These are phyloP conservation scores for Pyronema domesticum DNA, from an alignment of 495 filamentous ascomycete genomes.

Conservation along the genomic window DNA sequence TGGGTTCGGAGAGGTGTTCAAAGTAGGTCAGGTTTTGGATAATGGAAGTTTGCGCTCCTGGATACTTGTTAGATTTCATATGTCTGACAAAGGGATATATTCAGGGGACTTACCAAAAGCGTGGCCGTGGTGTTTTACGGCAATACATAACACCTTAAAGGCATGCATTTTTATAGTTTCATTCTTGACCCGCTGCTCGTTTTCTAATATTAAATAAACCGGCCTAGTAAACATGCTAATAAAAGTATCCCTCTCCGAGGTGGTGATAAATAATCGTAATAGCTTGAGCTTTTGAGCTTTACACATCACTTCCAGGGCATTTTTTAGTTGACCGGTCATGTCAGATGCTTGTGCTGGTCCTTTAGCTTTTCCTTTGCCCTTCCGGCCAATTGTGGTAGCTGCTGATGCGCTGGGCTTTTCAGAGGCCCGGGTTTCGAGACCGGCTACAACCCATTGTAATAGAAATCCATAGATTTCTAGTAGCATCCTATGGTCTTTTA, in stretches of 20 bases:
- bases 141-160: conserved; percentile 91
- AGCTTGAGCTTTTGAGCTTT: conserved; percentile 89
- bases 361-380: conserved; percentile 60
- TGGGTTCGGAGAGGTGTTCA: conserved; percentile 91
- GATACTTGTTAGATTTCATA: not conserved
- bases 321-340: conserved; percentile 69
- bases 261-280: conserved; percentile 79
- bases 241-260: conserved; percentile 91
- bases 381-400: conserved; percentile 36
- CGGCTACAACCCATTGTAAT: conserved; percentile 83
- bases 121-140: conserved; percentile 95
- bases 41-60: conserved; percentile 92
- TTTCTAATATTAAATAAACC: conserved; percentile 84
- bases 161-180: conserved; percentile 86
- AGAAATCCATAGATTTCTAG: conserved; percentile 92
- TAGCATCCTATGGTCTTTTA: conserved; percentile 70
- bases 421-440: conserved; percentile 79
- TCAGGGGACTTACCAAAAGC: conserved; percentile 55
- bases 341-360: conserved; percentile 47
- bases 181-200: conserved; percentile 79
- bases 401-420: conserved; percentile 62
- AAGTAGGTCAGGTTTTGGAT: conserved; percentile 96
- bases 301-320: conserved; percentile 80
- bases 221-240: conserved; percentile 84
- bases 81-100: not conserved